A percentile compares a stretch with the other conserved stretches of the same genome.
phyloP scores from a whole-genome alignment of 148 eudicot genomes.

The Gaultheria prostrata region DNA sequence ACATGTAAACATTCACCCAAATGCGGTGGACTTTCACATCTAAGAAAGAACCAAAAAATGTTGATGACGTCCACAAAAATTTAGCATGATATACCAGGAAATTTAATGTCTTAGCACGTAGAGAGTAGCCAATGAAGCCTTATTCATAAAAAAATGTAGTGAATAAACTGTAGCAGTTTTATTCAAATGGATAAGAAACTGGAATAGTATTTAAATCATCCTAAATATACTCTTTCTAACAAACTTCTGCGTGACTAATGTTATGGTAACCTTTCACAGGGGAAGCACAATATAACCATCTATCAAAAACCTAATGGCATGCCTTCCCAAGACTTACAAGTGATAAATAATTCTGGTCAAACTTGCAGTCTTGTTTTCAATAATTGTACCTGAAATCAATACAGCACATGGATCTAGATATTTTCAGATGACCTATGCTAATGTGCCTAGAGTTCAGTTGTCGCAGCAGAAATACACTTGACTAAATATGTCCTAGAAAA shows the following conservation, averaged over 20 bases:
- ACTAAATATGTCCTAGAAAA: neutral
- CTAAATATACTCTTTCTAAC: neutral
- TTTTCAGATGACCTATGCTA: neutral
- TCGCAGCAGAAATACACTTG: neutral
- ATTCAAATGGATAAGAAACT: neutral
- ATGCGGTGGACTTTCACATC: neutral
- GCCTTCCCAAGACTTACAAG: neutral
- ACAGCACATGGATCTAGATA: neutral
- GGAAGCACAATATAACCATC: neutral
- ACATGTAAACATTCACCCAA: neutral
- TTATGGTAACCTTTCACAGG: neutral
- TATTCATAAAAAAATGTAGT: neutral
- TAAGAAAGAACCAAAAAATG: neutral
- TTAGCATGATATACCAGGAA: neutral
- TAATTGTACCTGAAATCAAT: neutral
- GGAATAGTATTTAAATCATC: neutral
- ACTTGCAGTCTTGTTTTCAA: neutral
- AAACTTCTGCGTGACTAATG: neutral
- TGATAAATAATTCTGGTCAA: neutral
- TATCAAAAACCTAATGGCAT: neutral
- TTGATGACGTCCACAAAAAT: neutral
- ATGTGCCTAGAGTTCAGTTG: neutral
- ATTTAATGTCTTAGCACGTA: neutral
- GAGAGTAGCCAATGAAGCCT: neutral
- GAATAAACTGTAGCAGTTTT: neutral